Percentiles rank a stretch among this genome's conserved stretches.
Evolutionary conservation across 2,329 filamentous ascomycete genomes (phyloP).

Genomic region (Fusarium compactum): DNA sequence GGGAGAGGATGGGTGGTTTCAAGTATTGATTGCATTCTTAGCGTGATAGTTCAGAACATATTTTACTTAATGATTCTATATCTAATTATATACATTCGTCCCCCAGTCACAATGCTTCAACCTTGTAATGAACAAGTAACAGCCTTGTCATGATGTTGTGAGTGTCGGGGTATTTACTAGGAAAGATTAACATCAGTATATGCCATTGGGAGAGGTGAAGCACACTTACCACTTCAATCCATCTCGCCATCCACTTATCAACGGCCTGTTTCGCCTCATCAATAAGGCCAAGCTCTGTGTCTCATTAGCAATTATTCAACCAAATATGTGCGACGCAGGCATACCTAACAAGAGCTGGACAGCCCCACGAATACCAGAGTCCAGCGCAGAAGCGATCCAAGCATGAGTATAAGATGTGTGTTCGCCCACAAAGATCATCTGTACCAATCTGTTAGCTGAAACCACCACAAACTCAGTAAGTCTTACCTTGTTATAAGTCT

Average conservation of each 20-base stretch:
- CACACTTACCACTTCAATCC: constrained; percentile 17
- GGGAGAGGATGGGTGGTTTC: constrained; percentile 11
- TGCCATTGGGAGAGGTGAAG: accelerated
- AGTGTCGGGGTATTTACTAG: neutral
- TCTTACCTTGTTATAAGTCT: constrained; percentile 14
- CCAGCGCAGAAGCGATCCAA: constrained; percentile 17
- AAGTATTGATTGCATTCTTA: neutral
- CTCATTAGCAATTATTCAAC: accelerated
- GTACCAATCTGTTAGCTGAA: accelerated
- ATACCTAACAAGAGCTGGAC: constrained; percentile 5
- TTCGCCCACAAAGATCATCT: constrained; percentile 29
- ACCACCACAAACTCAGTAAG: no score
- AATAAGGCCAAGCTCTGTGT: constrained; percentile 5
- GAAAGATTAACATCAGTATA: neutral
- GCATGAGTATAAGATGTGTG: constrained; percentile 18
- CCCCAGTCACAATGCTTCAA: accelerated
- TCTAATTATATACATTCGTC: neutral
- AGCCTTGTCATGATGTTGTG: accelerated
- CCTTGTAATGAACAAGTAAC: accelerated
- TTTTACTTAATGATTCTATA: no score
- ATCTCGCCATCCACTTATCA: constrained; percentile 27
- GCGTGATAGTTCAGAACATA: accelerated
- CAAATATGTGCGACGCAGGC: accelerated
- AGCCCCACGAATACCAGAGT: constrained; percentile 10
- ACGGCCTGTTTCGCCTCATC: constrained; percentile 13